Evolutionary conservation across 768 basidiomycete species (phyloP), one percentile per base, ranked within the genome.

Genomic region (Psilocybe tampanensis): DNA sequence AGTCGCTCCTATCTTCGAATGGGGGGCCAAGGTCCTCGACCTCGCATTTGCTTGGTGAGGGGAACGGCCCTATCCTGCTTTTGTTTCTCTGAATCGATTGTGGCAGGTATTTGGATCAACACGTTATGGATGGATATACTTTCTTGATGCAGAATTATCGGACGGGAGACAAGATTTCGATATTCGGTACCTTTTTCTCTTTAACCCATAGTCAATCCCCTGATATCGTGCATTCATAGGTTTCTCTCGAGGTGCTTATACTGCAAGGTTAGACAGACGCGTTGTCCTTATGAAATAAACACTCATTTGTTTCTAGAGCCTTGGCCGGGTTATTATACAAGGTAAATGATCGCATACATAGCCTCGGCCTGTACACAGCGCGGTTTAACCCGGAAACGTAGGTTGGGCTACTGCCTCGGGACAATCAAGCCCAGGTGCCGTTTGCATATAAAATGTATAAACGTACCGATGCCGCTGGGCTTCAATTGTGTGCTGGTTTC

Each of bases 71-170:
- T 36, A 11, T 33, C 48, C 39, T 26, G 32, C 44, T 43, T 8
- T 24, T 19, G 34, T 24, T 24, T 17, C 44, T 45, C 47, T 23
- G n/a, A 21, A 49, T n/a, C 24, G n/a, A 34, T 21, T 21, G 52
- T 47, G 13, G 12, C 36, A 89, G 88, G 84, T 91, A 87, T 64
- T 74, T 92, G 41, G 84, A 86, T 52, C 79, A 66, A 1, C 90
- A 92, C 70, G 86, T 92, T 21, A 81, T 85, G 71, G 86, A 81
- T 8, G 92, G 92, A 0, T 94, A 93, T 70, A 75, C 73, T 59
- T 93, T 86, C 68, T 72, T 93, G 51, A 92, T 93, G 91, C 79
- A 88, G 59, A 92, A 88, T 63, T 91, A 88, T 66, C 76, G 73
- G n/a, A 63, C 72, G 0, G 92, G 90, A 1, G 90, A 91, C 67